A percentile compares a stretch with the other conserved stretches of the same genome.
These are phyloP conservation scores for Corymbia maculata DNA, from an alignment of 345 rosid species.

Conservation along the genomic window DNA sequence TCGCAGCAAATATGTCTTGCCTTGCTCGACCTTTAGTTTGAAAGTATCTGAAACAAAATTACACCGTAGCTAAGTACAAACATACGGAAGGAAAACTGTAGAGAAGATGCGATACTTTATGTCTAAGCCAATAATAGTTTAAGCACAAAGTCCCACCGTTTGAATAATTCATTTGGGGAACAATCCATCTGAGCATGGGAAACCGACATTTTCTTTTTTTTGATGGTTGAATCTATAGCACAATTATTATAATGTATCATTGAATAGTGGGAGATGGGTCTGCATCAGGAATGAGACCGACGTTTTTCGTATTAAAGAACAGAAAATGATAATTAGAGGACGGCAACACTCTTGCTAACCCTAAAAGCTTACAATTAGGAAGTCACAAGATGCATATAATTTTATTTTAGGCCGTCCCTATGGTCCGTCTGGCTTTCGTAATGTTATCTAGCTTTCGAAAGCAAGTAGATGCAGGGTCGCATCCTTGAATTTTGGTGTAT, in stretches of 20 bases:
- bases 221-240: not conserved
- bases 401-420: not conserved
- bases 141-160: not conserved
- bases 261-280: not conserved
- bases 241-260: not conserved
- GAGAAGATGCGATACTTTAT: not conserved
- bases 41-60: slow-evolving; percentile 4
- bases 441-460: not conserved
- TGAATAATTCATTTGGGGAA: not conserved
- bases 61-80: not conserved
- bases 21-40: slow-evolving; percentile 9
- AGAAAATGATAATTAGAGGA: not conserved
- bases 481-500: not conserved
- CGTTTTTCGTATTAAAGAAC: not conserved
- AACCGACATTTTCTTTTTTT: not conserved
- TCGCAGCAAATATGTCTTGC: slow-evolving; percentile 24
- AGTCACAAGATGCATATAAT: not conserved
- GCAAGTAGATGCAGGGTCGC: not conserved
- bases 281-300: not conserved
- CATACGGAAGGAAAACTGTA: not conserved
- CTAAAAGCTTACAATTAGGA: not conserved
- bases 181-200: not conserved
- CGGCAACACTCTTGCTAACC: not conserved
- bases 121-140: not conserved
- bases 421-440: not conserved